Evolutionary conservation across 108 stramenopile genomes (phyloP), one percentile per base, ranked within the genome.

Genomic region (Stephanodiscus minutulus): DNA sequence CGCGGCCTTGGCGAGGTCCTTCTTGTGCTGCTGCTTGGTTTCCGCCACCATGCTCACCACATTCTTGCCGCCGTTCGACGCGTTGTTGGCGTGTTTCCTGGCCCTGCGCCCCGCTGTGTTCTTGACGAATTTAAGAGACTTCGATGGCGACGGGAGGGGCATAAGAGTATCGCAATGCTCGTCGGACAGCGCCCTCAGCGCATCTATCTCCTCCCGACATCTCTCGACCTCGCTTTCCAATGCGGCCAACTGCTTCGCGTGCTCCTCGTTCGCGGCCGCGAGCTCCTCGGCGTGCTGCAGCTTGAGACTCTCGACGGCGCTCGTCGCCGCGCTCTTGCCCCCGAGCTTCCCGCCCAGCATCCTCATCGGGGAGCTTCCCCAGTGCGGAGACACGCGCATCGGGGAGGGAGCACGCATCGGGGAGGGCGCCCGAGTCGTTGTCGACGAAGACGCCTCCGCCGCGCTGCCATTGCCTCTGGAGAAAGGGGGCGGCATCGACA

Each of bases 251-350:
- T 22, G 48, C 58, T 53, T 46, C 25, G 59, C 49, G 46, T 71
- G 43, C 25, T 71, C 60, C 37, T 61, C 47, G 13, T 61, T 49
- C 39, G 22, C 46, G 61, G 10, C 25, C 12, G 27, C 41, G 17
- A 71, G 41, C 49, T 71, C 59, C 43, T 71, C 60, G 55, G 46
- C 41, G 37, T 44, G 55, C 56, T 70, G 68, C 10, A 59, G 68
- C 68, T 70, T 59, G 68, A 58, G 36, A 29, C 41, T 36, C 25
- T 64, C 72, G 31, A 39, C 62, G 17, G 37, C 52, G 18, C 39
- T 64, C 39, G 50, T 37, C 29, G 25, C 18, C 36, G 46, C 28
- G 7, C 39, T 66, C 54, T n/a, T 56, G 24, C 31, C 41, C 18
- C 52, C 66, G 24, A 52, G 10, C 24, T 27, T 74, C n/a, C n/a